A percentile compares a stretch with the other conserved stretches of the same genome.
phyloP scores from a whole-genome alignment of 331 rosid species.

The Malus hybrid region DNA sequence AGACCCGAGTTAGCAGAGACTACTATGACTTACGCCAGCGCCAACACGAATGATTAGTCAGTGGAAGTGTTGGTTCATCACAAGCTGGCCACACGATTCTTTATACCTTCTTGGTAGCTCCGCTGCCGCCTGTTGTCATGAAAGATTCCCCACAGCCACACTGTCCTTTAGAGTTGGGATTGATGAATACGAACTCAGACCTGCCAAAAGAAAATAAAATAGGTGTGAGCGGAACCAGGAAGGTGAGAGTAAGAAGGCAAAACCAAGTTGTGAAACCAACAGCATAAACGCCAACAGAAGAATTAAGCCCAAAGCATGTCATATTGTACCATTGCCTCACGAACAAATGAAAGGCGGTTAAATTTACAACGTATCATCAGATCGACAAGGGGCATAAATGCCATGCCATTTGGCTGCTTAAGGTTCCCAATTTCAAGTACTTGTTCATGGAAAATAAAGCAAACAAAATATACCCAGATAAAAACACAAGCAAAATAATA shows the following conservation, averaged over 20 bases:
- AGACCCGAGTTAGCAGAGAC: not conserved
- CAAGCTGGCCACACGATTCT: constrained; percentile 2
- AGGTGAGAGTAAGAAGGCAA: not conserved
- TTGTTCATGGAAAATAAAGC: not conserved
- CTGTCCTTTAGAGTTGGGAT: constrained; percentile 93
- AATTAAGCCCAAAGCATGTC: no score
- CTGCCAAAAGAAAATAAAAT: constrained; percentile 22
- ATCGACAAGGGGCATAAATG: not conserved
- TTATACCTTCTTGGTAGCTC: constrained; percentile 39
- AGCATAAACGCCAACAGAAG: no score
- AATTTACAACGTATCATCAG: not conserved
- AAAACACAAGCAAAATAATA: not conserved
- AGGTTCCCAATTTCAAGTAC: not conserved
- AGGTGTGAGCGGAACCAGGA: not conserved
- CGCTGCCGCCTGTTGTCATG: constrained; percentile 57
- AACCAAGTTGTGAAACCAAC: not conserved
- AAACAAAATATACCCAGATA: not conserved
- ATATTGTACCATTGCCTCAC: not conserved
- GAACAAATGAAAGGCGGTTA: not conserved
- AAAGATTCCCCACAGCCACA: constrained; percentile 99
- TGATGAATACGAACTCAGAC: constrained; percentile 83
- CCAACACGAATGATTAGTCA: not conserved
- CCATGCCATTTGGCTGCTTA: not conserved
- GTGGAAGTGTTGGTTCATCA: not conserved
- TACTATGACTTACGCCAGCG: not conserved